A percentile compares a stretch with the other conserved stretches of the same genome.
Conservation (phyloP, 2,329 filamentous ascomycete species). For the Orbilia quercus region DNA sequence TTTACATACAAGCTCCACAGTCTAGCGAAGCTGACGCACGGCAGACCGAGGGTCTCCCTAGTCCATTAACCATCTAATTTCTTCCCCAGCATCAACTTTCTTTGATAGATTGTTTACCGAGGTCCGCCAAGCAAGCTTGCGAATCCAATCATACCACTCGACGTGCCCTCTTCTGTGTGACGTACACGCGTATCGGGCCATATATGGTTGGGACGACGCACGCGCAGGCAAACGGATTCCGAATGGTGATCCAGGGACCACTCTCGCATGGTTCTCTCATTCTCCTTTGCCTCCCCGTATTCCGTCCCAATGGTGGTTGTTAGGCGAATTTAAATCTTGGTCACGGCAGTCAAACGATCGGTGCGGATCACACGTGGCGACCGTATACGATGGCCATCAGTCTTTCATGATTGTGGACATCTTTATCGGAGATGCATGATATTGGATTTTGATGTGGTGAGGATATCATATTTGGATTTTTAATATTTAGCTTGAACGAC, state of each 20-base stretch:
- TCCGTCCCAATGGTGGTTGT: too few relatives aligned
- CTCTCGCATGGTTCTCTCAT: slow-evolving; percentile 14
- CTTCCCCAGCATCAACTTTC: not conserved
- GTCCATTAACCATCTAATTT: not conserved
- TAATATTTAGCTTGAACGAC: too few relatives aligned
- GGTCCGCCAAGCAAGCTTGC: slow-evolving; percentile 23
- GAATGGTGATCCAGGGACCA: slow-evolving; percentile 30
- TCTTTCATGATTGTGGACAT: too few relatives aligned
- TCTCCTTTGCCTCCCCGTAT: not conserved
- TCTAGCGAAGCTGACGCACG: slow-evolving; percentile 32
- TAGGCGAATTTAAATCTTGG: slow-evolving; percentile 6
- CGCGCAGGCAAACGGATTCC: not conserved
- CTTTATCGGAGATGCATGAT: too few relatives aligned
- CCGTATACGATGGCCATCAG: not conserved
- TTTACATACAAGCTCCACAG: slow-evolving; percentile 30
- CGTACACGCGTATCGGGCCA: slow-evolving; percentile 25
- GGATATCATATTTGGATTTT: too few relatives aligned
- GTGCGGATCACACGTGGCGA: slow-evolving; percentile 6
- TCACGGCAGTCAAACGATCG: not conserved
- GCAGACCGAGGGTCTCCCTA: not conserved
- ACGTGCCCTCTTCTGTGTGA: slow-evolving; percentile 16
- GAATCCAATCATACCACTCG: slow-evolving; percentile 39
- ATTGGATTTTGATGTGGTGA: too few relatives aligned
- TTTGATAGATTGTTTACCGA: slow-evolving; percentile 11
- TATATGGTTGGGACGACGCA: slow-evolving; percentile 6